Percentiles rank a stretch among this genome's conserved stretches.
phyloP scores from a whole-genome alignment of 495 filamentous ascomycete species.

The Clohesyomyces aquaticus region DNA sequence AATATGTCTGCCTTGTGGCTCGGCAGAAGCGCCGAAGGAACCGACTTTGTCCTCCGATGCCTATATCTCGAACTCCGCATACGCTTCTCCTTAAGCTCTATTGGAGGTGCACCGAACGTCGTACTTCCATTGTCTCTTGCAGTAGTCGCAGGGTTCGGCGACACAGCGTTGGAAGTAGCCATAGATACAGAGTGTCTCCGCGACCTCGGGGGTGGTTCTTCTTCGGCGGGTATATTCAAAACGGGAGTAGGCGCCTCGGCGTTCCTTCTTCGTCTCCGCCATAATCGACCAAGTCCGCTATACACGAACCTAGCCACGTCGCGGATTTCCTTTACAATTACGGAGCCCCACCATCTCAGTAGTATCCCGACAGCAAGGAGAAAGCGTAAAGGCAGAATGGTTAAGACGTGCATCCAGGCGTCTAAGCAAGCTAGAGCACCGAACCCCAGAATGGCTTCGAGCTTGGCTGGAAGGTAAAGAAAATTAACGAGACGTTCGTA shows the following conservation, averaged over 20 bases:
- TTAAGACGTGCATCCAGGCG: slow-evolving; percentile 97
- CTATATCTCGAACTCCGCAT: slow-evolving; percentile 49
- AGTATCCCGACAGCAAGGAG: slow-evolving; percentile 79
- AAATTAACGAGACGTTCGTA: slow-evolving; percentile 93
- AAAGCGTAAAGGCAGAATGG: slow-evolving; percentile 89
- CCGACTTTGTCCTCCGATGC: slow-evolving; percentile 79
- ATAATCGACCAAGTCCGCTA: slow-evolving; percentile 74
- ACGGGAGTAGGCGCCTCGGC: slow-evolving; percentile 26
- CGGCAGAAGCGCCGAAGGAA: slow-evolving; percentile 77
- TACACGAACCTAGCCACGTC: slow-evolving; percentile 75
- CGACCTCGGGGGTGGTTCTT: slow-evolving; percentile 42
- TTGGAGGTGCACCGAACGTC: background rate
- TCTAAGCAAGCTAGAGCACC: slow-evolving; percentile 89
- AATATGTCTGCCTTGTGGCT: slow-evolving; percentile 95
- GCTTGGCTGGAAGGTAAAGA: slow-evolving; percentile 72
- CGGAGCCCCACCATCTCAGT: slow-evolving; percentile 69
- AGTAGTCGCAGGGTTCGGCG: slow-evolving; percentile 10
- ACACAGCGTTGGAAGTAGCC: slow-evolving; percentile 11
- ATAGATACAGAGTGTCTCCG: slow-evolving; percentile 41
- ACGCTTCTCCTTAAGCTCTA: slow-evolving; percentile 35
- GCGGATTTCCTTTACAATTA: slow-evolving; percentile 64
- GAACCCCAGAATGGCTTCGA: slow-evolving; percentile 88
- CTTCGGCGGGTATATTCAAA: slow-evolving; percentile 37
- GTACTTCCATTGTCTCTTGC: slow-evolving; percentile 35
- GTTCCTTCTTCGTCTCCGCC: slow-evolving; percentile 60